Base-by-base conservation (phyloP, 2,329 filamentous ascomycete species). In the Xylaria sp. region DNA sequence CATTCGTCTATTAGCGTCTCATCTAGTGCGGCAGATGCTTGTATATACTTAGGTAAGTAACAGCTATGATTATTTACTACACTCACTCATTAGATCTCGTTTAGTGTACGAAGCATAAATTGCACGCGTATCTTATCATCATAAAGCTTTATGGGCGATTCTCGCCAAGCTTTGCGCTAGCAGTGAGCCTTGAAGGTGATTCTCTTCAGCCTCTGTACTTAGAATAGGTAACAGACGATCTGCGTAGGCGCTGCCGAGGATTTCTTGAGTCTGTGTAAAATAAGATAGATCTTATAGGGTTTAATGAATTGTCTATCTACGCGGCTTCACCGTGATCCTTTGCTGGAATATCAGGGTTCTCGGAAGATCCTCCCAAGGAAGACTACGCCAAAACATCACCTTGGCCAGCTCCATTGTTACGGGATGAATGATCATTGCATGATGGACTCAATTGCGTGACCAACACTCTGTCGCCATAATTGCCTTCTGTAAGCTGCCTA, bases 251-350 rank as follows among this genome's bases (percentile, higher is more conserved):
- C 52, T 23, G 37, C 46, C 37, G 40, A 42, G 31, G 19, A 35
- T 43, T 43, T 15, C 54, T 51, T 19, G 8, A 21, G 17, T 37
- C 46, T 14, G 12, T n/a, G n/a, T n/a, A n/a, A 25, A 43, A 33
- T 21, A 15, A 37, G 19, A 21, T 25, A 25, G 21, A n/a, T n/a
- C n/a, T 25, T 15, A 31, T 28, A 63, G 43, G 31, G 49, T 60
- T 57, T 60, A n/a, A 63, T 52, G 35, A 50, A 23, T 21, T 50
- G 8, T 19, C 2, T 14, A 6, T 7, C 46, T 31, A 31, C 52
- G 38, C 63, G 57, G 61, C 47, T 54, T 65, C 56, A 60, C 63
- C 63, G 56, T 55, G 17, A 54, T 52, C 54, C 46, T 59, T 38
- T 54, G 47, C 47, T 14, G 17, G n/a, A 31, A 31, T 31, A 31